A percentile compares a stretch with the other conserved stretches of the same genome.
phyloP scores from a whole-genome alignment of 192 early-diverging fungal genomes.

The Podila verticillata region DNA sequence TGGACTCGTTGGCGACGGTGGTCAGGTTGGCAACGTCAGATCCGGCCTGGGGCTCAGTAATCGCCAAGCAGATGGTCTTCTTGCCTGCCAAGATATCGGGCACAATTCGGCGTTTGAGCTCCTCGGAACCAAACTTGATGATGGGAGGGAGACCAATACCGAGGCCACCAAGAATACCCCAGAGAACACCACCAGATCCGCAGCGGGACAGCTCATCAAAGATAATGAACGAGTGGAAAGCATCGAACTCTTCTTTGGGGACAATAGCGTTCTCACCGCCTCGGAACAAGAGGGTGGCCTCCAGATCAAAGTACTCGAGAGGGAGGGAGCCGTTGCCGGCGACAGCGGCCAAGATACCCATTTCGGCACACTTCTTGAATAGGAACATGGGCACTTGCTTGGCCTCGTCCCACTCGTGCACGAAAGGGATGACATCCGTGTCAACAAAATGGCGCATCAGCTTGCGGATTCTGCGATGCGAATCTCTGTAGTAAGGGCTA shows the following conservation, averaged over 20 bases:
- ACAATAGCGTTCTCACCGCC: conserved; percentile 53
- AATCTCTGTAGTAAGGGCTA: conserved; percentile 84
- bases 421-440: conserved; percentile 78
- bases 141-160: conserved; percentile 83
- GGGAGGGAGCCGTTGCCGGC: conserved; percentile 57
- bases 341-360: conserved; percentile 76
- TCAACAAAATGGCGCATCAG: conserved; percentile 80
- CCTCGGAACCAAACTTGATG: conserved; percentile 73
- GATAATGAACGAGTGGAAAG: conserved; percentile 79
- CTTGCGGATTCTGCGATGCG: conserved; percentile 70
- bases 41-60: conserved; percentile 79
- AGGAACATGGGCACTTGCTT: conserved; percentile 77
- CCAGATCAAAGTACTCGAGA: conserved; percentile 32
- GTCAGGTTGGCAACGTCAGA: conserved; percentile 81
- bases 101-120: conserved; percentile 74
- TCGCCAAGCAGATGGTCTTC: conserved; percentile 84
- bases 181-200: conserved; percentile 83
- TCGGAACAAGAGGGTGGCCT: conserved; percentile 35
- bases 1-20: conserved; percentile 70
- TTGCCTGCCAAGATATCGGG: conserved; percentile 71
- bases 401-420: conserved; percentile 86
- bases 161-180: conserved; percentile 81
- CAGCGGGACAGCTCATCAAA: conserved; percentile 84
- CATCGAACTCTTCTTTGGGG: conserved; percentile 64
- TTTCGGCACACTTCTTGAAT: conserved; percentile 78